Base-by-base conservation (phyloP, 305 asterid genomes). In the Euphrasia arctica region DNA sequence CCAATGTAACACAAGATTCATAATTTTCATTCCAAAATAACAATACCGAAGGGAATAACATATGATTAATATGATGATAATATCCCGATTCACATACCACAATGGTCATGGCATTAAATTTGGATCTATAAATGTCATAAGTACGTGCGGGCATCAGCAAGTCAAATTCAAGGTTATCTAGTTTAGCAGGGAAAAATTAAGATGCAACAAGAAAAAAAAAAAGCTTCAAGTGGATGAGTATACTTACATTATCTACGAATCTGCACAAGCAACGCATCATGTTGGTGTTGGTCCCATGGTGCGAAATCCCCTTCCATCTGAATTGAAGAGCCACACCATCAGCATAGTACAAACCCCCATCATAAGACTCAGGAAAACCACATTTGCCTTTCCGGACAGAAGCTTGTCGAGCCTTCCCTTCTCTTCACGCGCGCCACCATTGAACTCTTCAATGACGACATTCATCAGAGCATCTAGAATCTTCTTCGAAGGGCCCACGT, bases 401-500 rank as follows among this genome's bases (percentile, higher is more conserved):
- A 80, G 70, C 52, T 71, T 74, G 55, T 72, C 69, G 45, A 67
- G 70, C 74, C 78, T 65, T 25, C 70, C 85, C 68, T 68, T 75
- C 63, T 85, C 84, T 60, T 69, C 81, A 58, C 75, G 67, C 63
- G 72, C 59, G 41, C 76, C 86, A 51, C 74, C 85, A 61, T 41
- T 57, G 48, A 77, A 36, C 59, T 85, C 87, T 64, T 84, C 76
- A 51, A 83, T 70, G 67, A 72, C 14, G 60, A 66, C 34, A 39
- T 71, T 74, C 43, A 81, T 54, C 63, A 81, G 51, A 62, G 78
- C 80, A 62, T 82, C 89, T 73, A 90, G 68, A 63, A 90, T 72
- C 70, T 68, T 81, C 82, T 74, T 82, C 43, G 85, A 79, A 32
- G 63, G 67, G 59, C 79, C 81, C 58, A 80, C 27, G 39, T 72